Percentiles rank a stretch among this genome's conserved stretches.
Conservation (phyloP, 78 protist genomes). For the Emiliania huxleyi region DNA sequence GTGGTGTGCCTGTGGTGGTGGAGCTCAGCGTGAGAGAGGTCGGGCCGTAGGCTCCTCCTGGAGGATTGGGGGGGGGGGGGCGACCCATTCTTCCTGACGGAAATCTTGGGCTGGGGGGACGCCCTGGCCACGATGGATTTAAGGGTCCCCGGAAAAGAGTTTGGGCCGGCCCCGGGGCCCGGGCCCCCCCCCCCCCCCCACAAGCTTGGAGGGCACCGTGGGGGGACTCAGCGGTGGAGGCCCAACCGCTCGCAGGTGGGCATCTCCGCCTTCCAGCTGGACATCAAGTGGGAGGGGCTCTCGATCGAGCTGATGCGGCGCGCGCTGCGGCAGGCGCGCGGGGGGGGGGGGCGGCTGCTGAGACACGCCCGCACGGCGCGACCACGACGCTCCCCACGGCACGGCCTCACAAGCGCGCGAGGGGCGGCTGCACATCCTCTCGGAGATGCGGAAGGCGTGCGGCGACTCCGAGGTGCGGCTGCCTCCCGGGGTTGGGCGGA, state of each 20-base stretch:
- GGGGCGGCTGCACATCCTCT: constrained; percentile 29
- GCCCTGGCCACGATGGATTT: constrained; percentile 46
- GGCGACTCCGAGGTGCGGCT: neutral
- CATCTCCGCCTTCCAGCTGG: constrained; percentile 50
- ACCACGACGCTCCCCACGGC: no score
- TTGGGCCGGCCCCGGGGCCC: no score
- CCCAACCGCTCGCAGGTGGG: no score
- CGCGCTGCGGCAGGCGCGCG: neutral
- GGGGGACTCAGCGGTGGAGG: no score
- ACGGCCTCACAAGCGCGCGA: constrained; percentile 19
- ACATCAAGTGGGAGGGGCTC: constrained; percentile 50
- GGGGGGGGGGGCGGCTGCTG: no score
- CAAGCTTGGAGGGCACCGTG: neutral
- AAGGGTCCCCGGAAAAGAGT: constrained; percentile 31
- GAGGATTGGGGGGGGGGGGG: neutral
- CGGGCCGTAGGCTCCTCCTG: no score
- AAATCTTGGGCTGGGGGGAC: constrained; percentile 50
- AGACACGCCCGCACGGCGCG: no score
- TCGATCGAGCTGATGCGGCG: neutral
- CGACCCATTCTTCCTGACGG: constrained; percentile 25
- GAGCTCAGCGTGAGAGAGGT: no score
- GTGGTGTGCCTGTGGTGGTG: no score
- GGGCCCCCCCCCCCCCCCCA: no score
- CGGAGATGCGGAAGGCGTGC: neutral
- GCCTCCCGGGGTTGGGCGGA: neutral